A percentile compares a stretch with the other conserved stretches of the same genome.
These are phyloP conservation scores for Aureobasidium lini DNA, from an alignment of 2,329 filamentous ascomycete species.

Conservation along the genomic window DNA sequence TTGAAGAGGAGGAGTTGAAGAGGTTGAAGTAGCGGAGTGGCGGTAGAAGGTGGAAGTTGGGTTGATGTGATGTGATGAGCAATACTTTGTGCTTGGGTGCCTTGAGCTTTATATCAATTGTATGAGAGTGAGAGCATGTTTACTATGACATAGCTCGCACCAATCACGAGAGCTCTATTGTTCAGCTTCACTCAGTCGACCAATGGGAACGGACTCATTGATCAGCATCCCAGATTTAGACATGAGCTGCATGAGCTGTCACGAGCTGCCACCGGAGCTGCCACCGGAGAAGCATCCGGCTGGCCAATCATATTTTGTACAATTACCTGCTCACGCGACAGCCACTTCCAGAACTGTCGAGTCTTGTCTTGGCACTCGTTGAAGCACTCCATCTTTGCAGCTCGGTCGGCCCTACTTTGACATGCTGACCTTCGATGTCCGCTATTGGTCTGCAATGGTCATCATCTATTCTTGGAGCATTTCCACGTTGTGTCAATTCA, in stretches of 20 bases:
- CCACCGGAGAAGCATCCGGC: background rate
- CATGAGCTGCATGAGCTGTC: too few relatives aligned
- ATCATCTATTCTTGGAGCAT: too few relatives aligned
- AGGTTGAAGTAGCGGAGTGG: background rate
- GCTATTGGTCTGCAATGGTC: background rate
- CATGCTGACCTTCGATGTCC: background rate
- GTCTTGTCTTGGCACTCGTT: background rate
- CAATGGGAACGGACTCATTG: background rate
- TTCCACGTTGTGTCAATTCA: too few relatives aligned
- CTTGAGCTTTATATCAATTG: background rate
- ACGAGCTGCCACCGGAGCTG: background rate
- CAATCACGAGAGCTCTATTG: conserved; percentile 7
- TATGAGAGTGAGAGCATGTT: background rate
- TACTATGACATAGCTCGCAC: background rate
- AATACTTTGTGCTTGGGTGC: background rate
- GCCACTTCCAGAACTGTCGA: background rate
- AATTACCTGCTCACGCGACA: conserved; percentile 10
- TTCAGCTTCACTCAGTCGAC: background rate
- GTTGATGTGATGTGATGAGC: background rate
- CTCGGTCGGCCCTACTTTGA: background rate
- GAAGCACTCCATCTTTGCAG: background rate
- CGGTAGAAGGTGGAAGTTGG: background rate
- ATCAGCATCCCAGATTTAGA: background rate
- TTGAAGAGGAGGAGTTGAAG: background rate
- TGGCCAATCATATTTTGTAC: background rate